Evolutionary conservation across 148 eudicot genomes (phyloP), one percentile per base, ranked within the genome.

Genomic region (Camellia lanceoleosa): DNA sequence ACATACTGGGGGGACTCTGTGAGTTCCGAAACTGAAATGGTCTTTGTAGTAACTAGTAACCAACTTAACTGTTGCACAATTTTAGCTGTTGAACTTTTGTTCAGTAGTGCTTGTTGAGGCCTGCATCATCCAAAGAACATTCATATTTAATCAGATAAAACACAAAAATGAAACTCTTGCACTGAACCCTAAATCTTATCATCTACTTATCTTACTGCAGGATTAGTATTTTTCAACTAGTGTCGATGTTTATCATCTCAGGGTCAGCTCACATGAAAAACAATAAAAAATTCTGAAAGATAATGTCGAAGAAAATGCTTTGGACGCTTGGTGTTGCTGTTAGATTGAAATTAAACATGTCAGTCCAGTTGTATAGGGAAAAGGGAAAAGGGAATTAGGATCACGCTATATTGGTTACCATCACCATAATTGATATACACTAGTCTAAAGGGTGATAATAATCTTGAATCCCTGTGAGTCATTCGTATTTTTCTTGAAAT

Each of bases 41-140:
- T 60, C n/a, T 52, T 72, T 81, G 78, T 43, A 55, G 64, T 52
- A 52, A 80, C 62, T 55, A 55, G 64, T 64, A 42, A 65, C 62
- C 66, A 19, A 13, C 41, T 52, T 16, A n/a, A 74, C 66, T 65
- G 61, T 79, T 12, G 46, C 41, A 7, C 59, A 20, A 51, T 54
- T 78, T 82, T 82, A 85, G 78, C 71, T 84, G 87, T 62, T 88
- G 89, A 89, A 85, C 71, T 91, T 91, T 76, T 88, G 90, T 19
- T 89, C 95, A 30, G 84, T 42, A 43, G 80, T 82, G 81, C 88
- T 91, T 64, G 91, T 83, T 81, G 95, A 77, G 46, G 87, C 95
- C 95, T 91, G 95, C 85, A 82, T 38, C 52, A 54, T 76, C n/a
- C 49, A 19, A 19, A 68, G 47, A 52, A 9, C 38, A 59, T 44